Evolutionary conservation across 2,329 filamentous ascomycete genomes (phyloP), one percentile per base, ranked within the genome.

Genomic region (Xylaria sp.): DNA sequence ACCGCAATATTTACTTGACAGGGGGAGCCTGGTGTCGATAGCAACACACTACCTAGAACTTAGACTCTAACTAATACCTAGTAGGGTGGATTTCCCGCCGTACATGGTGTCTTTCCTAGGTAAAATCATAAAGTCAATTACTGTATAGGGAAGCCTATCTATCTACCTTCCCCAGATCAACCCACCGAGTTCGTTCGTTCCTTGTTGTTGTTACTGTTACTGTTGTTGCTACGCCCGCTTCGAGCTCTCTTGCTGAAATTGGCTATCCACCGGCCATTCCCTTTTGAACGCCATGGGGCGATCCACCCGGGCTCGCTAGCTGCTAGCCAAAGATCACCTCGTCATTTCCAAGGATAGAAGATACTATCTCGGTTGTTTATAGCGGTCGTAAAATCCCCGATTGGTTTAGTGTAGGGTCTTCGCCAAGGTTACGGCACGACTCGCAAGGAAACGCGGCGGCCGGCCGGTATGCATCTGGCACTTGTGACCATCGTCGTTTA

Each of bases 351-450:
- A 57, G 65, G 57, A 54, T 54, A 54, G 60, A 57, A 61, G 57
- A 54, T 54, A 34, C 27, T 47, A 50, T 56, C n/a, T 63, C 63
- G 67, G 59, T 34, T 59, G 59, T 67, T 62, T 58, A 34, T 45
- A 64, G 64, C 57, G 61, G 59, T 61, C 61, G 32, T 62, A 64
- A 69, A 69, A 64, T 61, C 51, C 64, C 68, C 68, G 64, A 69
- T 69, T 69, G 68, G 68, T 30, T 64, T 65, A 60, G 34, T 36
- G 34, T 36, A 36, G 63, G 32, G 60, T 48, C 27, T 59, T 59
- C 58, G 21, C 36, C 50, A 48, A 48, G 54, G 51, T 58, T 19
- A 36, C 54, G 64, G 55, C 55, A 27, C 24, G 34, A 57, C 45
- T 58, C 24, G 55, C 17, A 24, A 34, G n/a, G 42, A 14, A 61